Base-by-base conservation (phyloP, 176 grass and related monocot species). In the Oryza meyeriana region DNA sequence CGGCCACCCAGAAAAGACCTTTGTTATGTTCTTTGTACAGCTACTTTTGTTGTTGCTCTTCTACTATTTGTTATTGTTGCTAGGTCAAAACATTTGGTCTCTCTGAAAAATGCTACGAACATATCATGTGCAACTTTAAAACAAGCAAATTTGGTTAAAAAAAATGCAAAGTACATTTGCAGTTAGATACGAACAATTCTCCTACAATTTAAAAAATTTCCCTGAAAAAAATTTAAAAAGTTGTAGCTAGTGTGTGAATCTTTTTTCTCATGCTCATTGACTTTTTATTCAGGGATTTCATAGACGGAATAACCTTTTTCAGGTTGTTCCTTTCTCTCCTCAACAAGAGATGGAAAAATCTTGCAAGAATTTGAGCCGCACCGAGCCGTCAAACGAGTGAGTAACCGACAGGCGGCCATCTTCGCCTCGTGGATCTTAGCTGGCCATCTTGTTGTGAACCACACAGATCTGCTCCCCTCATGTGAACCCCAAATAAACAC, bases 331-430 rank as follows among this genome's bases (percentile, higher is more conserved):
- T 71, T 36, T 24, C 30, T 48, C 57, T 47, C 38, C 31, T 5
- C 40, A 64, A 10, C 61, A 62, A 72, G 40, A 29, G 17, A 61
- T 4, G 36, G 29, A n/a, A 5, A 1, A 61, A 65, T 0, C 2
- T 29, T 3, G 27, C 9, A 59, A 59, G 22, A 59, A 25, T 11
- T n/a, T 25, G 55, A 59, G 55, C 20, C 20, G 45, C 45, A n/a
- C n/a, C n/a, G n/a, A n/a, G n/a, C n/a, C n/a, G 22, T n/a, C 55
- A 24, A 24, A 6, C n/a, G 55, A 59, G 2, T 8, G 6, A 55
- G 50, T 66, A 22, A 48, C 75, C 55, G 75, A 78, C 83, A 85
- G 35, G 30, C 10, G 30, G 12, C 52, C 74, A 28, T 47, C 65
- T 47, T 12, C 18, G 14, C 8, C 12, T 22, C 66, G 12, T 27